phyloP scores from a whole-genome alignment of 225 moss, liverwort and hornwort genomes.

The Physcomitrium patens region DNA sequence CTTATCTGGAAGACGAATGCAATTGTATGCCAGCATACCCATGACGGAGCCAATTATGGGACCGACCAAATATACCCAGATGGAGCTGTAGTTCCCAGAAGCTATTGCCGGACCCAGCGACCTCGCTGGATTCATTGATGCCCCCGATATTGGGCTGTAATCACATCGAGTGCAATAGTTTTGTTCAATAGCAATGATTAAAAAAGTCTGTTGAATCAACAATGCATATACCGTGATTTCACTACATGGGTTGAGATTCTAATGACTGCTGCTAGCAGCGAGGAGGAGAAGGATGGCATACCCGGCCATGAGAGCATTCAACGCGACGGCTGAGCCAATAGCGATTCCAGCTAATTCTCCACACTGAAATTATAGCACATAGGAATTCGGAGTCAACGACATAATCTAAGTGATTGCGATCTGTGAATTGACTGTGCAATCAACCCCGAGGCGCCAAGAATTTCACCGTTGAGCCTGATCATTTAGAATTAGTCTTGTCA shows the following conservation, averaged over 20 bases:
- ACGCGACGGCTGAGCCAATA: conserved; percentile 65
- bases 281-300: conserved; percentile 26
- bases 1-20: conserved; percentile 43
- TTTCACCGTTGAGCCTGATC: too few species aligned
- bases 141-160: conserved; percentile 80
- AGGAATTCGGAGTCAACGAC: not conserved
- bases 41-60: conserved; percentile 63
- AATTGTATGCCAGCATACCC: conserved; percentile 72
- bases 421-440: too few species aligned
- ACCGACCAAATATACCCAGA: conserved; percentile 77
- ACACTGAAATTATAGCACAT: conserved; percentile 41
- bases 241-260: too few species aligned
- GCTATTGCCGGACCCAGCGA: conserved; percentile 77
- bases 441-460: too few species aligned
- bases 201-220: too few species aligned
- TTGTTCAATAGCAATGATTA: too few species aligned
- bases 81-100: conserved; percentile 43
- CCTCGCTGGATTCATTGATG: conserved; percentile 93
- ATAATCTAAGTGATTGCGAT: too few species aligned
- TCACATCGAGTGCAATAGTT: too few species aligned
- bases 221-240: too few species aligned
- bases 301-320: conserved; percentile 86
- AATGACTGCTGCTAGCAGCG: too few species aligned
- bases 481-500: too few species aligned
- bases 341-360: conserved; percentile 92